These are phyloP conservation scores for Globisporangium cederbergense DNA, from an alignment of 352 stramenopile species.

Conservation along the genomic window DNA sequence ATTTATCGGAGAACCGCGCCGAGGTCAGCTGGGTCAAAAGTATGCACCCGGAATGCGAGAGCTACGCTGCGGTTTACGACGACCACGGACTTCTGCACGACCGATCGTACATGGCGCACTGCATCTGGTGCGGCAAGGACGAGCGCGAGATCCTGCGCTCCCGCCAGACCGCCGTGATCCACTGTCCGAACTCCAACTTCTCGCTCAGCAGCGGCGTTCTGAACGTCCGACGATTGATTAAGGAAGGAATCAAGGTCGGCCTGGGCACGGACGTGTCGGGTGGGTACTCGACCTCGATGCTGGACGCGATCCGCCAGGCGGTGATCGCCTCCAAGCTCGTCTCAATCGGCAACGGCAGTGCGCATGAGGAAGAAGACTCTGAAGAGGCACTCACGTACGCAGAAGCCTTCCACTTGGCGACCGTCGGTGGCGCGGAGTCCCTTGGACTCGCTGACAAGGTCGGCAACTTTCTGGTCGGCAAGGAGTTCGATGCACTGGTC, in stretches of 20 bases:
- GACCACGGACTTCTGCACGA: slow-evolving; percentile 86
- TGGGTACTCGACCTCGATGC: slow-evolving; percentile 93
- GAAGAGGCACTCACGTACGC: slow-evolving; percentile 53
- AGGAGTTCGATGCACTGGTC: slow-evolving; percentile 90
- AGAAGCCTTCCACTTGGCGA: slow-evolving; percentile 91
- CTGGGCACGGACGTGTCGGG: slow-evolving; percentile 94
- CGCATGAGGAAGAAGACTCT: slow-evolving; percentile 25
- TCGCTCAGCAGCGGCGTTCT: slow-evolving; percentile 86
- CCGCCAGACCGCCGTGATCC: slow-evolving; percentile 81
- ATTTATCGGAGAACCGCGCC: slow-evolving; percentile 88
- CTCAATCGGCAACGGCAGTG: slow-evolving; percentile 60
- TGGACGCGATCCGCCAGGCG: slow-evolving; percentile 88
- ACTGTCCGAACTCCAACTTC: slow-evolving; percentile 95
- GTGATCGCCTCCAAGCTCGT: slow-evolving; percentile 89
- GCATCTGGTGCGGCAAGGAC: slow-evolving; percentile 77
- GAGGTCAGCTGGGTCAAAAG: slow-evolving; percentile 87
- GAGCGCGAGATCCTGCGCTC: slow-evolving; percentile 74
- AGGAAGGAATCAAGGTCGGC: slow-evolving; percentile 86
- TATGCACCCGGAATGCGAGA: slow-evolving; percentile 78
- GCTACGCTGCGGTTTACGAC: slow-evolving; percentile 82
- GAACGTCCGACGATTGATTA: slow-evolving; percentile 74
- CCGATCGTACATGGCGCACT: slow-evolving; percentile 93
- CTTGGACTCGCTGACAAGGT: slow-evolving; percentile 77
- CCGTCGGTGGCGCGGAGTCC: slow-evolving; percentile 78
- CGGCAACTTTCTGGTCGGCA: slow-evolving; percentile 87